phyloP scores from a whole-genome alignment of 2,329 filamentous ascomycete genomes.

The Pseudogymnoascus sp. region DNA sequence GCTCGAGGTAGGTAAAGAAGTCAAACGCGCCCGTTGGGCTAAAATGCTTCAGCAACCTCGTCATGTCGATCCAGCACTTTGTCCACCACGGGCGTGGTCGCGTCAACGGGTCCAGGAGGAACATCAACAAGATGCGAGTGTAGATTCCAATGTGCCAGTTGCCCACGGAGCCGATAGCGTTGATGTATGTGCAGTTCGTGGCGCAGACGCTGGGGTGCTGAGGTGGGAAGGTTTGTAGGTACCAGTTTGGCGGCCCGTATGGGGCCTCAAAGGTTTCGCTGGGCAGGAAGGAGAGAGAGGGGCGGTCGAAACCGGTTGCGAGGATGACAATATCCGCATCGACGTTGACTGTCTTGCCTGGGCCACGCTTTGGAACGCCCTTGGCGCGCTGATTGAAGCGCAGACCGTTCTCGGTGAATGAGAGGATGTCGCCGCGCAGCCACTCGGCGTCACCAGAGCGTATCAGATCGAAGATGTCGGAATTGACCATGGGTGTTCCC shows the following conservation, averaged over 20 bases:
- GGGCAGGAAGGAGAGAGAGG: slow-evolving; percentile 65
- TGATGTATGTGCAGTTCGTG: slow-evolving; percentile 77
- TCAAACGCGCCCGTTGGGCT: slow-evolving; percentile 73
- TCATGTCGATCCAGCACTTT: slow-evolving; percentile 83
- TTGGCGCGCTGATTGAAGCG: slow-evolving; percentile 61
- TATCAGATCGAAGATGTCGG: slow-evolving; percentile 67
- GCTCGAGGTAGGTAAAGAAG: slow-evolving; percentile 81
- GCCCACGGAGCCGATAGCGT: slow-evolving; percentile 72
- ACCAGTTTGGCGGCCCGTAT: slow-evolving; percentile 78
- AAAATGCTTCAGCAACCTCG: slow-evolving; percentile 57
- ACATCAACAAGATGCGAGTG: slow-evolving; percentile 79
- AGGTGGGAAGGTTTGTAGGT: slow-evolving; percentile 77
- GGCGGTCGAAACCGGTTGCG: slow-evolving; percentile 74
- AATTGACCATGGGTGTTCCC: slow-evolving; percentile 82
- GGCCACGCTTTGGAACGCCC: slow-evolving; percentile 68
- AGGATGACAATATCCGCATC: slow-evolving; percentile 71
- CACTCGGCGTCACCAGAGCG: slow-evolving; percentile 65
- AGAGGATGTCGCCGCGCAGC: slow-evolving; percentile 71
- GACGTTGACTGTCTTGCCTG: slow-evolving; percentile 57
- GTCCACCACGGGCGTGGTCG: slow-evolving; percentile 66
- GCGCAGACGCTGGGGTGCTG: slow-evolving; percentile 63
- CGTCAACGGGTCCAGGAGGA: slow-evolving; percentile 69
- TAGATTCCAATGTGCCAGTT: slow-evolving; percentile 91
- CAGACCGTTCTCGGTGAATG: slow-evolving; percentile 55
- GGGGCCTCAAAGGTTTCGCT: slow-evolving; percentile 62